These are phyloP conservation scores for Prunus campanulata DNA, from an alignment of 306 rosid species.

Conservation along the genomic window DNA sequence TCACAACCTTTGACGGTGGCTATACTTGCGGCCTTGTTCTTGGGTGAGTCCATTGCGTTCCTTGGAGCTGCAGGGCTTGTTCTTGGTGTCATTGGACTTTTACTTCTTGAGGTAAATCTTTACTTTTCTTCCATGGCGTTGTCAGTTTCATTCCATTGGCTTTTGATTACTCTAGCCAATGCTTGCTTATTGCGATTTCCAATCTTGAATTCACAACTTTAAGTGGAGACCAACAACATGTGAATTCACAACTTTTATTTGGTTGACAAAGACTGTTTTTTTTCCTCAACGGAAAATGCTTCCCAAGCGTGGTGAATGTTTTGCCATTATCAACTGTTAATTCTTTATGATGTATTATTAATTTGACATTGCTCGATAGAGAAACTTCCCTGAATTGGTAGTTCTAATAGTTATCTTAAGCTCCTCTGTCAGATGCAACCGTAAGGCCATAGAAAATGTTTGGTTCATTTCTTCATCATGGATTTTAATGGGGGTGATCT, in stretches of 20 bases:
- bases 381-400: no score
- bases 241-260: background rate
- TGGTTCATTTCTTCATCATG: background rate
- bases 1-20: slow-evolving; percentile 98
- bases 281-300: background rate
- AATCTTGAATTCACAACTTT: background rate
- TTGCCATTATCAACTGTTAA: background rate
- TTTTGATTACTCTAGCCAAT: background rate
- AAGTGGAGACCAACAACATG: background rate
- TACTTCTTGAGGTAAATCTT: slow-evolving; percentile 76
- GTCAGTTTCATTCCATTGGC: background rate
- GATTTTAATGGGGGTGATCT: background rate
- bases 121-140: background rate
- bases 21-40: slow-evolving; percentile 77
- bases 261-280: background rate
- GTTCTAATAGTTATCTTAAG: background rate
- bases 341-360: background rate
- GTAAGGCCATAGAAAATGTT: background rate
- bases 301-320: background rate
- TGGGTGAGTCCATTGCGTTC: slow-evolving; percentile 83
- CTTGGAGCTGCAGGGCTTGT: slow-evolving; percentile 88
- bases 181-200: background rate
- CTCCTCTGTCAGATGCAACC: background rate
- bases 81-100: slow-evolving; percentile 83
- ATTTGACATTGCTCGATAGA: background rate